A percentile compares a stretch with the other conserved stretches of the same genome.
Conservation (phyloP, 257 asterid genomes). For the Cordia subcordata region DNA sequence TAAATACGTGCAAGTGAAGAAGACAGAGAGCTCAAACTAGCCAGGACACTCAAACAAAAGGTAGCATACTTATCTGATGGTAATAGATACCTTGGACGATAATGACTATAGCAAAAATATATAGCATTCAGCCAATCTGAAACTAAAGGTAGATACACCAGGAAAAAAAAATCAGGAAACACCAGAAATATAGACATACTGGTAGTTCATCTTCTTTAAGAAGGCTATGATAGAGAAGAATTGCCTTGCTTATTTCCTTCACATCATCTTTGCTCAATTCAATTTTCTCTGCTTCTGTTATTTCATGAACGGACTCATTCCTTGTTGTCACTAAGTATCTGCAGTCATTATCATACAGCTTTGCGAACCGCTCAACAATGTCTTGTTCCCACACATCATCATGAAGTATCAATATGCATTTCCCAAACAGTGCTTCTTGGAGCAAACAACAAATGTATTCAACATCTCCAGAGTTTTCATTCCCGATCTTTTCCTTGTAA, state of each 20-base stretch:
- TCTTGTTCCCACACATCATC: conserved; percentile 41
- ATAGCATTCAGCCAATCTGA: too few relatives aligned
- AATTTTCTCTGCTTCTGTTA: conserved; percentile 31
- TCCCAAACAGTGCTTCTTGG: conserved; percentile 29
- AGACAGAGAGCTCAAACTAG: too few relatives aligned
- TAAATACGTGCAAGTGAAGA: too few relatives aligned
- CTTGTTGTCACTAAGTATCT: conserved; percentile 29
- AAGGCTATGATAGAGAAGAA: conserved; percentile 30
- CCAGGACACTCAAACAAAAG: too few relatives aligned
- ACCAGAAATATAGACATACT: conserved; percentile 8
- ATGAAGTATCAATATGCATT: conserved; percentile 23
- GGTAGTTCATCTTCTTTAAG: conserved; percentile 27
- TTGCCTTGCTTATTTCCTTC: conserved; percentile 26
- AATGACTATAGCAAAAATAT: too few relatives aligned
- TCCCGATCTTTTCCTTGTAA: conserved; percentile 17
- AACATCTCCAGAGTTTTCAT: conserved; percentile 23
- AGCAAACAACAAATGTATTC: conserved; percentile 28
- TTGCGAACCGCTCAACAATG: conserved; percentile 28
- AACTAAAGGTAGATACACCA: too few relatives aligned
- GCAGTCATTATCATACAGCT: conserved; percentile 26
- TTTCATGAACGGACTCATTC: conserved; percentile 29
- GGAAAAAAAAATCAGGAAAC: neutral
- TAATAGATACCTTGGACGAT: too few relatives aligned
- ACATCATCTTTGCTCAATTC: conserved; percentile 29
- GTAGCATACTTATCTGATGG: too few relatives aligned